A percentile compares a stretch with the other conserved stretches of the same genome.
phyloP scores from a whole-genome alignment of 2,329 filamentous ascomycete genomes.

The Ramularia endophylla region DNA sequence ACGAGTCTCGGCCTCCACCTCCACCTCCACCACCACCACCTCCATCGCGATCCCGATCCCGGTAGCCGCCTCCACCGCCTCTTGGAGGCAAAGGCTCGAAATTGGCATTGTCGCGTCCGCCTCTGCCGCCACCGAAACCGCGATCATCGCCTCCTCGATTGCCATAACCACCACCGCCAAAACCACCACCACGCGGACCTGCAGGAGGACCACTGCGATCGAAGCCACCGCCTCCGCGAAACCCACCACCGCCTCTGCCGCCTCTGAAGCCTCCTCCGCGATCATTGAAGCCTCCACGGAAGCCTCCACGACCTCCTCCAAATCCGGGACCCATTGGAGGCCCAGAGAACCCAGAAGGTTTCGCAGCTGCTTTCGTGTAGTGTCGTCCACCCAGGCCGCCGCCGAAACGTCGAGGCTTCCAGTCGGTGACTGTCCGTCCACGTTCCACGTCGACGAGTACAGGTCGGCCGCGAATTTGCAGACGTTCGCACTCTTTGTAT shows the following conservation, averaged over 20 bases:
- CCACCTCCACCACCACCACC: conserved; percentile 40
- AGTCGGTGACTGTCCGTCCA: conserved; percentile 86
- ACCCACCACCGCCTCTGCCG: conserved; percentile 47
- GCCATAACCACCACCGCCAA: conserved; percentile 30
- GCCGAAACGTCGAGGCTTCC: conserved; percentile 86
- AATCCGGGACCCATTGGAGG: conserved; percentile 51
- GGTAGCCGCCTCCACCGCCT: conserved; percentile 48
- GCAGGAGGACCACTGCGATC: conserved; percentile 44
- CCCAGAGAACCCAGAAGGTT: conserved; percentile 48
- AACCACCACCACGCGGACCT: conserved; percentile 38
- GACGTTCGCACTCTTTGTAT: conserved; percentile 79
- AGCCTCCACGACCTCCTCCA: conserved; percentile 41
- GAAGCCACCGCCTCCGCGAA: conserved; percentile 36
- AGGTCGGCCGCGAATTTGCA: conserved; percentile 85
- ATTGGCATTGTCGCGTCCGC: conserved; percentile 66
- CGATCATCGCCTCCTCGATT: conserved; percentile 29
- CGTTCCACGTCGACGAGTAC: conserved; percentile 95
- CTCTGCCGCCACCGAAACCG: conserved; percentile 33
- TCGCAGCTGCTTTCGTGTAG: conserved; percentile 74
- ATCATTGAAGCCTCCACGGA: conserved; percentile 48
- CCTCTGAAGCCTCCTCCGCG: conserved; percentile 49
- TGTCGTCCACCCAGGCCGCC: conserved; percentile 87
- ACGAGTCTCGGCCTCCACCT: conserved; percentile 32
- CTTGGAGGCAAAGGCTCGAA: conserved; percentile 72
- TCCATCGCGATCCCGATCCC: conserved; percentile 36